Evolutionary conservation across 257 asterid genomes (phyloP).

Genomic region (Solanum gracilifrons): DNA sequence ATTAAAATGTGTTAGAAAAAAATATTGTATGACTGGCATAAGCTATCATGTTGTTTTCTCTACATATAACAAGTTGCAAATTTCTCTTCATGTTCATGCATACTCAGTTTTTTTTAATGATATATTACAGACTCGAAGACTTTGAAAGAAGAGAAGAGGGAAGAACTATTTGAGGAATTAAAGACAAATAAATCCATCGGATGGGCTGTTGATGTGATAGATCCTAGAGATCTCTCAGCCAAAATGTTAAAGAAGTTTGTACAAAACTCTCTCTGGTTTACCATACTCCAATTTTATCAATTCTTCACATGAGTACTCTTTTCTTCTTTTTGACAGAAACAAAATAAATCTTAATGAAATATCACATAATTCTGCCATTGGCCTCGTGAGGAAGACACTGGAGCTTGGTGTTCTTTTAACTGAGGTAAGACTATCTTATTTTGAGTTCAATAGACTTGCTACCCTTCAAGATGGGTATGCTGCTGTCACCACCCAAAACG

Average conservation of each 20-base stretch:
- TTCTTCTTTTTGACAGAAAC: slow-evolving; percentile 35
- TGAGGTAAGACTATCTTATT: slow-evolving; percentile 46
- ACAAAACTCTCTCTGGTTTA: background rate
- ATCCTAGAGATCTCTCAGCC: slow-evolving; percentile 84
- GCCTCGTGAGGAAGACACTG: slow-evolving; percentile 64
- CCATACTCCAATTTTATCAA: background rate
- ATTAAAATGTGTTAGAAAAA: background rate
- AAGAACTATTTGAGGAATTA: slow-evolving; percentile 77
- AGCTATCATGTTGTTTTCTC: background rate
- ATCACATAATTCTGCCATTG: slow-evolving; percentile 92
- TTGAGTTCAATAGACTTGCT: slow-evolving; percentile 3
- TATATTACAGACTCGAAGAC: slow-evolving; percentile 67
- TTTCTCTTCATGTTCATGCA: background rate
- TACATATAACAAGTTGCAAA: background rate
- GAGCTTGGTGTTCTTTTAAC: slow-evolving; percentile 73
- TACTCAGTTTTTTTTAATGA: background rate
- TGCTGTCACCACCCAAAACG: too few species aligned
- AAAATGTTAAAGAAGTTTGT: slow-evolving; percentile 85
- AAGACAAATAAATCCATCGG: slow-evolving; percentile 75
- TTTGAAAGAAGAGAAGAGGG: slow-evolving; percentile 89
- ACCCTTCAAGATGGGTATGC: background rate
- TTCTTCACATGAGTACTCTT: slow-evolving; percentile 5
- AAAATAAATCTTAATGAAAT: slow-evolving; percentile 89
- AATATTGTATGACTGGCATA: background rate
- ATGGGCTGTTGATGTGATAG: slow-evolving; percentile 94